phyloP scores from a whole-genome alignment of 2,329 filamentous ascomycete genomes.

The Aspergillus pseudoglaucus region DNA sequence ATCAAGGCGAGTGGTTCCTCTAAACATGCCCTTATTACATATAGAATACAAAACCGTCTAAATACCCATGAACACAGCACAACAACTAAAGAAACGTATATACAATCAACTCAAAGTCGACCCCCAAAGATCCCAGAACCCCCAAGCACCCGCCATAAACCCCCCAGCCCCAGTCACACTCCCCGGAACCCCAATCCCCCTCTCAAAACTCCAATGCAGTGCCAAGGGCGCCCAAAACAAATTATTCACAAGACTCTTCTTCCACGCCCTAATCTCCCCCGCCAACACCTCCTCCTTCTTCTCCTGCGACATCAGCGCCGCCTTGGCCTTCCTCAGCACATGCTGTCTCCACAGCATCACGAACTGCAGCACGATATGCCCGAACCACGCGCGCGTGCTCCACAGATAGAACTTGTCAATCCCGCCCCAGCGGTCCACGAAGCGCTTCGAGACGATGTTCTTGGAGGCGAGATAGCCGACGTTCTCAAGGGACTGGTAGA shows the following conservation, averaged over 20 bases:
- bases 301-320: conserved; percentile 12
- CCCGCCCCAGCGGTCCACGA: conserved; percentile 41
- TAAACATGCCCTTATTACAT: background rate
- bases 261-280: conserved; percentile 50
- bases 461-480: conserved; percentile 68
- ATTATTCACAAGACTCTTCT: conserved; percentile 59
- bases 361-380: conserved; percentile 71
- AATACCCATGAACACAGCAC: background rate
- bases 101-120: conserved; percentile 24
- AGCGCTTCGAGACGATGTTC: conserved; percentile 53
- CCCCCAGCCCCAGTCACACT: conserved; percentile 55
- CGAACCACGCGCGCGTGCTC: conserved; percentile 74
- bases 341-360: conserved; percentile 52
- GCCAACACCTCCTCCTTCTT: conserved; percentile 26
- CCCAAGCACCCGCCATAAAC: conserved; percentile 42
- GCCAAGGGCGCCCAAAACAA: conserved; percentile 74
- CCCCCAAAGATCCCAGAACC: conserved; percentile 41
- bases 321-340: conserved; percentile 24
- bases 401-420: conserved; percentile 60
- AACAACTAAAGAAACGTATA: background rate
- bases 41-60: background rate
- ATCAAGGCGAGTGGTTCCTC: background rate
- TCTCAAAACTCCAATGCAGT: conserved; percentile 71
- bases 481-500: conserved; percentile 79
- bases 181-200: conserved; percentile 55